Evolutionary conservation across 202 grass and related monocot genomes (phyloP), one percentile per base, ranked within the genome.

Genomic region (Schoenoplectus tabernaemontani): DNA sequence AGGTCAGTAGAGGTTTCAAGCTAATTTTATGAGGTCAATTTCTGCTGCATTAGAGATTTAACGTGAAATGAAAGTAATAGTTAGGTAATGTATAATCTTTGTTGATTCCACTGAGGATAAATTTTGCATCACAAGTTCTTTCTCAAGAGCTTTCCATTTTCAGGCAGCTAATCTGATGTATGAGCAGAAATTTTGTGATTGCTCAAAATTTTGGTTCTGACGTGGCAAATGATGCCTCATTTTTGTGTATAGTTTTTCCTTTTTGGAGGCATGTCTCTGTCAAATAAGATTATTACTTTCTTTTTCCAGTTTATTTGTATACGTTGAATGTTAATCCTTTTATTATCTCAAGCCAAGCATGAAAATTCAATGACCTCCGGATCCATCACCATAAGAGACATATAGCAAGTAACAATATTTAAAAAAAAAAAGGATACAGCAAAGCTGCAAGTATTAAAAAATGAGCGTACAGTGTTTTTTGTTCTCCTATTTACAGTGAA

Each of bases 201-300:
- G 57, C 57, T 80, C 41, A 63, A 80, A 80, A 63, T 64, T 80
- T 80, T 80, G 77, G 32, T n/a, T 64, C 39, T 80, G 39, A 50
- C 51, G 20, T 26, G 57, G 38, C 58, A 61, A 80, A 64, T 44
- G 13, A 63, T 26, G 38, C 33, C 56, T 43, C 77, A 72, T 72
- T 72, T 26, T 67, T 46, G 15, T 54, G 70, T 74, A 74, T 30
- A 1, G 0, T 56, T 56, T 19, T 56, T 56, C 19, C 19, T 20
- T 20, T 66, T 66, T 19, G 63, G 36, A 8, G 23, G 23, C 24
- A 72, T 17, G 23, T 26, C 41, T 71, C 67, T 43, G 42, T 16
- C 22, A 48, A 71, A 48, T 15, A 20, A 19, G 10, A 48, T 72
- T 30, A 41, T 41, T 43, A 68, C 63, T 41, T 26, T 28, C 13